phyloP scores from a whole-genome alignment of 2,329 filamentous ascomycete genomes.

The Aspergillus fumigatiaffinis region DNA sequence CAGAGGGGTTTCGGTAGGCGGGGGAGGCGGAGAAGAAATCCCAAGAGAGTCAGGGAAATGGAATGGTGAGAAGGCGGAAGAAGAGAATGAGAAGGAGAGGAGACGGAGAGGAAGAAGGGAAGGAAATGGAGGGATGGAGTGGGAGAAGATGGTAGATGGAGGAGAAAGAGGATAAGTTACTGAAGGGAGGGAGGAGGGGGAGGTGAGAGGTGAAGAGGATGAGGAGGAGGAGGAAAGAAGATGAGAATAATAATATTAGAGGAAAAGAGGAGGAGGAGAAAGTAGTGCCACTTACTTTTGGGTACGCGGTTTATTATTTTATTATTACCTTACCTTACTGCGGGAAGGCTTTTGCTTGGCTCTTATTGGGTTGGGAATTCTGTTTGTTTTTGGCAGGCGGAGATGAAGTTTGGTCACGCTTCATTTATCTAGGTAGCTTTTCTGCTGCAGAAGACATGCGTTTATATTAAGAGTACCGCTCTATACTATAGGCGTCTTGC shows the following conservation, averaged over 20 bases:
- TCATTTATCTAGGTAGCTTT: no score
- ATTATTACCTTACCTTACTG: neutral
- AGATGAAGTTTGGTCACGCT: neutral
- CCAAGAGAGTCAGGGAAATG: slow-evolving; percentile 18
- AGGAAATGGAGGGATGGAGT: neutral
- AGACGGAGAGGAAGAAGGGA: slow-evolving; percentile 9
- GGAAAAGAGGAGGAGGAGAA: slow-evolving; percentile 15
- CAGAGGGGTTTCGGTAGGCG: slow-evolving; percentile 27
- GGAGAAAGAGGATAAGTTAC: slow-evolving; percentile 7
- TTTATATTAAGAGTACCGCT: no score
- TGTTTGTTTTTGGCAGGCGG: neutral
- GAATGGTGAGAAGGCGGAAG: slow-evolving; percentile 20
- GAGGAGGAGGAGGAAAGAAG: slow-evolving; percentile 19
- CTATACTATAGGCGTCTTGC: no score
- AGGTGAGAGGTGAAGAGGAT: slow-evolving; percentile 12
- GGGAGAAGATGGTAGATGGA: slow-evolving; percentile 13
- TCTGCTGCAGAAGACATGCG: no score
- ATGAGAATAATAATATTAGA: slow-evolving; percentile 17
- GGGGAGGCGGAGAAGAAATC: slow-evolving; percentile 13
- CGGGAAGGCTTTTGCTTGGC: slow-evolving; percentile 1
- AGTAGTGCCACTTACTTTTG: neutral
- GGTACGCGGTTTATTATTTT: slow-evolving; percentile 2
- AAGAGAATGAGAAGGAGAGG: slow-evolving; percentile 9
- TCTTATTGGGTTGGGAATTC: neutral
- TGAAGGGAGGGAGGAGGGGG: slow-evolving; percentile 13